phyloP scores from a whole-genome alignment of 106 monocot species.

The Dactylorhiza incarnata region DNA sequence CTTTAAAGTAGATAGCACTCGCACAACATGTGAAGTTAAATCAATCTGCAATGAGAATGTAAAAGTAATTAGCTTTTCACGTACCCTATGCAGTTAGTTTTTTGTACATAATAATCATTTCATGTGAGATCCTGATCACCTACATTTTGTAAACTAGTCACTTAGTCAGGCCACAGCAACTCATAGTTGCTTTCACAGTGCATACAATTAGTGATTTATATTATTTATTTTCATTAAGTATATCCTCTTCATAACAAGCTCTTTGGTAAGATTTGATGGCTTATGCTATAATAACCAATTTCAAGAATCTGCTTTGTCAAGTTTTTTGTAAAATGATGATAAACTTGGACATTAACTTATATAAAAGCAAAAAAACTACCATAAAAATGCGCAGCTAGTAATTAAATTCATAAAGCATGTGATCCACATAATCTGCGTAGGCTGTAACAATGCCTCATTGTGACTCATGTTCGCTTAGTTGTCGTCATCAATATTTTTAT shows the following conservation, averaged over 20 bases:
- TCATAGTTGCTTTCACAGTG: too few relatives aligned
- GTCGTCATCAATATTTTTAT: too few relatives aligned
- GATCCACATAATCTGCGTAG: neutral
- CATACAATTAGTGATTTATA: too few relatives aligned
- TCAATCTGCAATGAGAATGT: conserved; percentile 44
- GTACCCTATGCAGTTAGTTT: neutral
- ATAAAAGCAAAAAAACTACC: neutral
- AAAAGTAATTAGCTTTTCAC: neutral
- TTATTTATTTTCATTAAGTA: too few relatives aligned
- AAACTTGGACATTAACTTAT: neutral
- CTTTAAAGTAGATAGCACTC: conserved; percentile 47
- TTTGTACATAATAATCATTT: neutral
- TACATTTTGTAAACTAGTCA: neutral
- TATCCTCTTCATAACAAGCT: neutral
- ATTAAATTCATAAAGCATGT: neutral
- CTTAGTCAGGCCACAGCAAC: neutral
- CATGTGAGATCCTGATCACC: neutral
- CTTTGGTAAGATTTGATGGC: neutral
- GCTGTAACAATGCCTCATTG: neutral
- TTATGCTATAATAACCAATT: neutral
- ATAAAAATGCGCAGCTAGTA: neutral
- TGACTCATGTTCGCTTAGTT: neutral
- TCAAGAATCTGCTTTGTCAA: neutral
- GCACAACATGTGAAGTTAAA: conserved; percentile 63
- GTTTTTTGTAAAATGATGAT: neutral